Conservation (phyloP, 106 monocot genomes). For the Vanilla planifolia region DNA sequence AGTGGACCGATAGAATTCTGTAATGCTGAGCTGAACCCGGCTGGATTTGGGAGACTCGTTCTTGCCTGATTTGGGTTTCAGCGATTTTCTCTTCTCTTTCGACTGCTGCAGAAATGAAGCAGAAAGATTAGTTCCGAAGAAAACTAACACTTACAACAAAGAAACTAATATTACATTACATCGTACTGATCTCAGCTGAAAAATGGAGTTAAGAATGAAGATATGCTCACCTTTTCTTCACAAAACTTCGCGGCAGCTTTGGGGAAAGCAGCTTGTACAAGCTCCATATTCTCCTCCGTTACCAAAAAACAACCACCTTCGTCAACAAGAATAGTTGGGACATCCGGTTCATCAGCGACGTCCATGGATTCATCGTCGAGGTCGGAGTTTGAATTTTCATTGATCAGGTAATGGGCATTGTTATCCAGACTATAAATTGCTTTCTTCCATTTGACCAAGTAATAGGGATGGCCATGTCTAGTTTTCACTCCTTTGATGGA, state of each 20-base stretch:
- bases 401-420: background rate
- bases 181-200: too few relatives aligned
- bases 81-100: conserved; percentile 47
- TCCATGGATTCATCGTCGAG: conserved; percentile 17
- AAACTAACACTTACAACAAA: too few relatives aligned
- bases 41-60: conserved; percentile 25
- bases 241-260: conserved; percentile 41
- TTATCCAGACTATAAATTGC: background rate
- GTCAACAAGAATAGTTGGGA: conserved; percentile 50
- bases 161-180: too few relatives aligned
- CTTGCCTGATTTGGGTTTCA: conserved; percentile 7
- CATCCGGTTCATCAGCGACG: conserved; percentile 58
- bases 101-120: conserved; percentile 30
- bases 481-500: conserved; percentile 75
- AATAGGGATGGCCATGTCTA: conserved; percentile 56
- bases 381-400: conserved; percentile 16
- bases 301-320: conserved; percentile 61
- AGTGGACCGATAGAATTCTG: conserved; percentile 72
- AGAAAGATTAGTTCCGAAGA: too few relatives aligned
- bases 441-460: conserved; percentile 89
- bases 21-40: conserved; percentile 73
- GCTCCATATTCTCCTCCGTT: conserved; percentile 83
- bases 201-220: too few relatives aligned
- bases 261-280: conserved; percentile 86
- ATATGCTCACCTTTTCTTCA: conserved; percentile 61